Evolutionary conservation across 108 stramenopile species (phyloP), one percentile per base, ranked within the genome.

Genomic region (Cylindrotheca fusiformis): DNA sequence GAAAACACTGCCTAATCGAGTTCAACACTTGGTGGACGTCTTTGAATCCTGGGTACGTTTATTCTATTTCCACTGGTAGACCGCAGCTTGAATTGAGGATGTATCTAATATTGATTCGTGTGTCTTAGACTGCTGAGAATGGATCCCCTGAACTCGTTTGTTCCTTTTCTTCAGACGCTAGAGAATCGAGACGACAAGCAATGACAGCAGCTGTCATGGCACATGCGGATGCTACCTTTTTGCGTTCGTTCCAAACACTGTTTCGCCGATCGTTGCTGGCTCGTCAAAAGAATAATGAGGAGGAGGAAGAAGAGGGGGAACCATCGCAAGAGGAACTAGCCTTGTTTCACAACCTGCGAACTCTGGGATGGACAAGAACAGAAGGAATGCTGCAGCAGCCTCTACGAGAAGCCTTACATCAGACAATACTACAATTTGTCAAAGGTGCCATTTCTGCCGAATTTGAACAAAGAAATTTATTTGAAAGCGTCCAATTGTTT

Each of bases 181-280:
- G 54, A 45, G 80, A 83, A 70, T 63, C 80, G 22, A 63, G 75
- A 32, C 75, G 81, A 14, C 58, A 81, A 17, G 60, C 79, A 17
- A 61, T 86, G 44, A 80, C 81, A 25, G 81, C 88, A 0, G 75
- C 85, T 8, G 65, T 86, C 32, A 69, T 84, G 63, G 85, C 71
- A 0, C 31, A 57, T 21, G 69, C 78, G n/a, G 58, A 77, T 12
- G 33, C 31, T 32, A 24, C 25, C 22, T 85, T 89, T 29, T 20
- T 73, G 19, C 58, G 63, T 25, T 55, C 68, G 4, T 84, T 90
- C 71, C 66, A 67, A 18, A 54, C 23, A 24, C 55, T 80, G 0
- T 82, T 90, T 29, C 63, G 70, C 27, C 68, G 62, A 21, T 65
- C 75, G 18, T 60, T 89, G 44, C 31, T 52, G 20, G 56, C 51